Base-by-base conservation (phyloP, 2,329 filamentous ascomycete species). In the Diaporthe amygdali region DNA sequence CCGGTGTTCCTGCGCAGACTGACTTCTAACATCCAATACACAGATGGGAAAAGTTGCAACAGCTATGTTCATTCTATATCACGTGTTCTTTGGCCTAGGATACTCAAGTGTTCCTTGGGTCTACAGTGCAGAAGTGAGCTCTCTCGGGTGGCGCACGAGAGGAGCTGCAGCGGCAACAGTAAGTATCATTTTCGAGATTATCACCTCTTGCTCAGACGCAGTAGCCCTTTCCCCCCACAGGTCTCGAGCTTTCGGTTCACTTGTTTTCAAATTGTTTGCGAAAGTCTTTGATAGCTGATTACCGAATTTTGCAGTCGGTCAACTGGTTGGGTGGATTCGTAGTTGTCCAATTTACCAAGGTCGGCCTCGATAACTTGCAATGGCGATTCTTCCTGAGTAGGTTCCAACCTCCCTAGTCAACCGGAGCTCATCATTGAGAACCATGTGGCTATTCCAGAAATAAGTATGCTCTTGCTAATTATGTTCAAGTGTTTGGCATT, bases 291-390 rank as follows among this genome's bases (percentile, higher is more conserved):
- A 14, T 34, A 63, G 7, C 59, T 63, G 6, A 63, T n/a, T 3
- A 47, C 3, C 27, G 7, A 37, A 37, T 15, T 34, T 32, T 25
- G 20, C 37, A 63, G 1, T 82, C 83, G 0, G 84, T 82, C 1
- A 85, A 85, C 72, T 85, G 83, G 84, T 75, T 84, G 10, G 78
- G 78, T 44, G 81, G 81, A 9, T 85, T 85, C 66, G 80, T 82
- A 8, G 82, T 84, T 9, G 81, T 81, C 0, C 83, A 85, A 73
- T 83, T 84, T 73, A 85, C 83, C n/a, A 83, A 84, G 67, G 76
- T 80, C 3, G 83, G 82, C 0, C 78, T 84, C 25, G 77, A 83
- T 39, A 80, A 81, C 70, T 75, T 86, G 1, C 74, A 76, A 6
- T 85, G 83, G 82, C 78, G 77, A 0, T 84, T 85, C 71, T 85